Percentiles rank a stretch among this genome's conserved stretches.
These are phyloP conservation scores for Polymyxa betae DNA, from an alignment of 208 protist genomes.

Conservation along the genomic window DNA sequence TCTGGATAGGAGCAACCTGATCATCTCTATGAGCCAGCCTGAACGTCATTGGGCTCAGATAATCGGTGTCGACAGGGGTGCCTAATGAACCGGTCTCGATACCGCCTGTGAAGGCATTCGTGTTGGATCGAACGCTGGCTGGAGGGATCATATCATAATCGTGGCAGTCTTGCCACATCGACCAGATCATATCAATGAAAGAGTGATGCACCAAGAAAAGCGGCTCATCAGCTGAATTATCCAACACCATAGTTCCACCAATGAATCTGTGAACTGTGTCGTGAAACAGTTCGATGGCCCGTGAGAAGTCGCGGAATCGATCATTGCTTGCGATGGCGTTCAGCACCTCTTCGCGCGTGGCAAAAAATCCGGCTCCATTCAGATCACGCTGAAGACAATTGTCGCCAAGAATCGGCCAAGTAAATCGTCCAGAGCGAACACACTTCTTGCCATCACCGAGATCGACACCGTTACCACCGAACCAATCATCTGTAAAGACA, in stretches of 20 bases:
- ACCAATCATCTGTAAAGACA: background rate
- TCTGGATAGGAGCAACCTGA: background rate
- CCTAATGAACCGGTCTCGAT: conserved; percentile 16
- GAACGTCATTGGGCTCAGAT: background rate
- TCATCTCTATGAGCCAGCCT: background rate
- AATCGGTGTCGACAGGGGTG: conserved; percentile 41
- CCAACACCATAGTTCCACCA: conserved; percentile 26
- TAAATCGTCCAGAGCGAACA: conserved; percentile 28
- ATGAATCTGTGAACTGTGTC: conserved; percentile 44
- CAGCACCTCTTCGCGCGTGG: conserved; percentile 41
- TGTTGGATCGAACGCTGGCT: conserved; percentile 25
- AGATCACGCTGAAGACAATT: conserved; percentile 31
- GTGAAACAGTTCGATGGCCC: conserved; percentile 44
- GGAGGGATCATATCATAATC: conserved; percentile 24
- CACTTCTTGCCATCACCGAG: conserved; percentile 42
- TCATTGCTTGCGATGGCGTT: conserved; percentile 48
- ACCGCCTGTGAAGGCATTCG: conserved; percentile 25
- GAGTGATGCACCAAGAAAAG: conserved; percentile 15
- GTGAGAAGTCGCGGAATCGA: conserved; percentile 10
- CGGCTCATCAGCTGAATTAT: conserved; percentile 49
- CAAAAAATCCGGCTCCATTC: conserved; percentile 52
- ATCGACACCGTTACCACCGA: conserved; percentile 39
- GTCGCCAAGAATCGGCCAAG: conserved; percentile 7
- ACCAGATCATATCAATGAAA: conserved; percentile 47
- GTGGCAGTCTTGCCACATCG: conserved; percentile 48